A percentile compares a stretch with the other conserved stretches of the same genome.
Evolutionary conservation across 176 grass and related monocot species (phyloP).

Genomic region (Poa pratensis): DNA sequence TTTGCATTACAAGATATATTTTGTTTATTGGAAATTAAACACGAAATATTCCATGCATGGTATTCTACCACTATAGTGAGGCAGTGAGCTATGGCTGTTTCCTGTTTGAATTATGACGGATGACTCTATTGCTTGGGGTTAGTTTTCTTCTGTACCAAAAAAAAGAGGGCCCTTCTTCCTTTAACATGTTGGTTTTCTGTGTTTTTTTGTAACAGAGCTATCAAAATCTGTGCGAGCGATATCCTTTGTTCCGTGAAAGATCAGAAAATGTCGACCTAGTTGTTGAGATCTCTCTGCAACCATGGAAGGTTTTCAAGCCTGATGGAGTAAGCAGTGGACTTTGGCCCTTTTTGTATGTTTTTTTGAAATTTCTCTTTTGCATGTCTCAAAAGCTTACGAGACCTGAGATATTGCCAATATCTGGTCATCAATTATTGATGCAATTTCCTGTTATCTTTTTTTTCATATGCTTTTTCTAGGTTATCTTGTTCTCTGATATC

Average conservation of each 20-base stretch:
- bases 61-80: not conserved
- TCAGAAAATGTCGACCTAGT: conserved; percentile 97
- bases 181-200: not conserved
- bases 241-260: conserved; percentile 97
- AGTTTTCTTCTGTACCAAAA: not conserved
- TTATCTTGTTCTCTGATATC: conserved; percentile 97
- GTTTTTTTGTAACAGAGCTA: conserved; percentile 69
- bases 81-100: not conserved
- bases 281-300: conserved; percentile 98
- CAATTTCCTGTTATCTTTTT: not conserved
- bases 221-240: conserved; percentile 75
- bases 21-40: not conserved
- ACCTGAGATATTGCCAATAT: conserved; percentile 30
- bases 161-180: not conserved
- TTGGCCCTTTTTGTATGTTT: conserved; percentile 37
- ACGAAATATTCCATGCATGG: not conserved
- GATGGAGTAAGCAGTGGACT: conserved; percentile 73
- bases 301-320: conserved; percentile 98
- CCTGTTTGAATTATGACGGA: not conserved
- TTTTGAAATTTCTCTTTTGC: conserved; percentile 27
- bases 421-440: conserved; percentile 13
- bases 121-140: not conserved
- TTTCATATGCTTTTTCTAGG: conserved; percentile 49
- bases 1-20: no score
- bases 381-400: conserved; percentile 22